Conservation (phyloP, 2,329 filamentous ascomycete species). For the Thermoascus crustaceus region DNA sequence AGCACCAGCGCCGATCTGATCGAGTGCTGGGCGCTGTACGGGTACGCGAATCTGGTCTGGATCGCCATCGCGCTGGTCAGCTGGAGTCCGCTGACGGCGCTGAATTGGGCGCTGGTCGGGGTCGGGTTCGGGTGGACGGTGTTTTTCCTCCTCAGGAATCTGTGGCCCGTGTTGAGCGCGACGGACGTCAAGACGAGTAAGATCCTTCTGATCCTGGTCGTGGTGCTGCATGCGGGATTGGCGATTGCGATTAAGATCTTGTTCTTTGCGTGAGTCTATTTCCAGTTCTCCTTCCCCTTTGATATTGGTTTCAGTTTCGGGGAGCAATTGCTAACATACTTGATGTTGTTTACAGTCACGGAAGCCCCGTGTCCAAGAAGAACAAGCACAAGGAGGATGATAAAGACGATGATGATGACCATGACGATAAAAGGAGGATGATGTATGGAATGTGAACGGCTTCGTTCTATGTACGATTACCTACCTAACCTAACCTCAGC, state of each 20-base stretch:
- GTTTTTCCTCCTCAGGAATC: conserved; percentile 72
- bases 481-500: too few species aligned
- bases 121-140: conserved; percentile 78
- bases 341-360: conserved; percentile 42
- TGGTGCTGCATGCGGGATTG: conserved; percentile 79
- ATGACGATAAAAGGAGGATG: conserved; percentile 20
- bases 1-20: conserved; percentile 87
- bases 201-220: conserved; percentile 72
- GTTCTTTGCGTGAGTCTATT: conserved; percentile 66
- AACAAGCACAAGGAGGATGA: conserved; percentile 26
- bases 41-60: conserved; percentile 96
- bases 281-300: neutral
- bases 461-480: conserved; percentile 3
- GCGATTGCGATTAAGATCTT: conserved; percentile 91
- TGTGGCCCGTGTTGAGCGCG: conserved; percentile 85
- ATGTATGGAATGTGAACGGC: conserved; percentile 15
- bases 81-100: conserved; percentile 74
- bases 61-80: conserved; percentile 86
- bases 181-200: conserved; percentile 90
- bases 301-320: neutral
- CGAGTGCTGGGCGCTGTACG: conserved; percentile 92
- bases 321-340: conserved; percentile 9
- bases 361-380: conserved; percentile 50
- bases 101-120: conserved; percentile 91
- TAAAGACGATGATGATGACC: conserved; percentile 16